Base-by-base conservation (phyloP, 2,329 filamentous ascomycete species). In the Alternaria brassicae region DNA sequence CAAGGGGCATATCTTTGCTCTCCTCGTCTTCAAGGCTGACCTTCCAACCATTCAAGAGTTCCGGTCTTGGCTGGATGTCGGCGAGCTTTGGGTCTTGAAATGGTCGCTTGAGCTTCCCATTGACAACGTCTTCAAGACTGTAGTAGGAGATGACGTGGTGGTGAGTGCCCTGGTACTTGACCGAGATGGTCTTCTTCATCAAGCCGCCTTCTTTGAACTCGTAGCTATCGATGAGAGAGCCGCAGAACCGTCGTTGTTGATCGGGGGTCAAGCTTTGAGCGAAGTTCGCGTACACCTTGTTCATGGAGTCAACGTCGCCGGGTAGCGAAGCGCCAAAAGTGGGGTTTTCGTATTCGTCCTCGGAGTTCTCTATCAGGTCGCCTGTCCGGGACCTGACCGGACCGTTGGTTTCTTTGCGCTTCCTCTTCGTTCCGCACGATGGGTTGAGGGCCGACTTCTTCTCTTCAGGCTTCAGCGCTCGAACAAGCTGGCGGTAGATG, bases 141-240 rank as follows among this genome's bases (percentile, higher is more conserved):
- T 97, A 97, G 75, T 97, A 97, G 15, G 90, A 93, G 39, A 97
- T 92, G 51, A 97, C 81, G 71, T 96, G 93, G 71, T 96, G 93
- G 2, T 88, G 88, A 2, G 93, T 85, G 2, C 90, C 90, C 25
- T 89, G 84, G 50, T 90, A 88, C 2, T 85, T 88, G 37, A 97
- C 87, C 68, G 90, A 94, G 78, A 97, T 93, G 0, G 93, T 97
- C 82, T 97, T 97, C 84, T 97, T 97, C 63, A 97, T 86, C 39
- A 97, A 80, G 0, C 93, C 93, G 1, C 88, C 86, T 13, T 88
- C 83, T 72, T 95, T 95, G 84, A 97, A 97, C 30, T 88, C 87
- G 70, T 97, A 97, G 0, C 90, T 93, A 78, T 96, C 93, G n/a
- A 94, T 86, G 12, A 97, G 82, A 1, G 92, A 96, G 6, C 93